phyloP scores from a whole-genome alignment of 208 protist genomes.

The Wallacemonas sp. region DNA sequence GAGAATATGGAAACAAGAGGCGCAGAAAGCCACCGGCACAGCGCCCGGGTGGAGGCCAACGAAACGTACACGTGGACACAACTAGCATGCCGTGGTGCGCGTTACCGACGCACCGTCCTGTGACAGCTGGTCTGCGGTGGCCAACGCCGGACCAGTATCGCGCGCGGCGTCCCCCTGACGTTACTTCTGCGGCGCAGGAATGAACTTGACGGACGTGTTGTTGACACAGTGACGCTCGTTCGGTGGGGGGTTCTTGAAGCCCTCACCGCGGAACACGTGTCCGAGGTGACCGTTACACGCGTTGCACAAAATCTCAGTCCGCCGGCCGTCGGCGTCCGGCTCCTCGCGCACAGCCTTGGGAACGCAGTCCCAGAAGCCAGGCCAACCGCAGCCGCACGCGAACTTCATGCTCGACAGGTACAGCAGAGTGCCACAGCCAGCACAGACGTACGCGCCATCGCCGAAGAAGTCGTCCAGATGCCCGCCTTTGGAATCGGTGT shows the following conservation, averaged over 20 bases:
- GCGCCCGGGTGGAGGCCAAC: too few relatives aligned
- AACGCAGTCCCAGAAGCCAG: slow-evolving; percentile 85
- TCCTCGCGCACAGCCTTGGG: slow-evolving; percentile 71
- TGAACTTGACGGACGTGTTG: slow-evolving; percentile 63
- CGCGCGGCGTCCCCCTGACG: neutral
- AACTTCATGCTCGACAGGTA: slow-evolving; percentile 90
- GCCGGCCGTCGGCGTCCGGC: slow-evolving; percentile 66
- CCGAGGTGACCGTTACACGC: slow-evolving; percentile 92
- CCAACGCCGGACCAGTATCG: neutral
- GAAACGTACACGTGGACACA: too few relatives aligned
- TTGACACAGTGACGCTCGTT: slow-evolving; percentile 93
- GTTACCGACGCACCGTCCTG: neutral
- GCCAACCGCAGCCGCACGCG: slow-evolving; percentile 87
- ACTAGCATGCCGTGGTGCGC: too few relatives aligned
- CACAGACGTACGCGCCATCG: slow-evolving; percentile 73
- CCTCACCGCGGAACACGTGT: slow-evolving; percentile 91
- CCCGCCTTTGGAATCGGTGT: slow-evolving; percentile 67
- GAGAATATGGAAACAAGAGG: neutral
- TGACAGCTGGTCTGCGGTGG: neutral
- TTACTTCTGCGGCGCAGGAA: slow-evolving; percentile 16
- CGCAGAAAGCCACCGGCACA: too few relatives aligned
- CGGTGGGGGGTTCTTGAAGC: slow-evolving; percentile 81
- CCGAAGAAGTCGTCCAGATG: slow-evolving; percentile 65
- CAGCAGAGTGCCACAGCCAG: slow-evolving; percentile 73
- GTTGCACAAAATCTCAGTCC: slow-evolving; percentile 91